A percentile compares a stretch with the other conserved stretches of the same genome.
These are phyloP conservation scores for Cordyceps javanica DNA, from an alignment of 2,329 filamentous ascomycete genomes.

Conservation along the genomic window DNA sequence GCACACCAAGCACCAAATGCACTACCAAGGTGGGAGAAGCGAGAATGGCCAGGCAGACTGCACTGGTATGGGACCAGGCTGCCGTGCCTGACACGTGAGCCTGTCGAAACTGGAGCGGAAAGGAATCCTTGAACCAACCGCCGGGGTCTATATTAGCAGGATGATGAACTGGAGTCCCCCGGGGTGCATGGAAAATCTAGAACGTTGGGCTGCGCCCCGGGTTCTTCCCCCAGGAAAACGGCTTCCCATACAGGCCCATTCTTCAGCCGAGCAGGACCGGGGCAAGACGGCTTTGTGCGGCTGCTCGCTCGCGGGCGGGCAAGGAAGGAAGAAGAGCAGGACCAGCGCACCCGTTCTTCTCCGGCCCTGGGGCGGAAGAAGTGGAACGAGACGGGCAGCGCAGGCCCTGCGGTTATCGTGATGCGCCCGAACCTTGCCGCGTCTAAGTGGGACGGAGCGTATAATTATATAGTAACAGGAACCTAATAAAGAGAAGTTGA, in stretches of 20 bases:
- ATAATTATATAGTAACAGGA: constrained; percentile 12
- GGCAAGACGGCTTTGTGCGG: constrained; percentile 7
- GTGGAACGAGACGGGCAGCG: constrained; percentile 7
- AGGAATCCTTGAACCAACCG: neutral
- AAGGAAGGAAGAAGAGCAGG: neutral
- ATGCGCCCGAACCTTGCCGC: constrained; percentile 13
- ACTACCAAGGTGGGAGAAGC: neutral
- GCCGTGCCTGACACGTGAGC: neutral
- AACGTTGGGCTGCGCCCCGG: neutral
- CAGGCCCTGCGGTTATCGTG: constrained; percentile 12
- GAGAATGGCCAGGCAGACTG: neutral
- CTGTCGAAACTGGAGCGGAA: neutral
- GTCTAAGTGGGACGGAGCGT: constrained; percentile 13
- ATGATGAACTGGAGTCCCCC: neutral
- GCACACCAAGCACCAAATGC: too few species aligned
- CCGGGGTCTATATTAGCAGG: neutral
- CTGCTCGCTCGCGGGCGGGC: neutral
- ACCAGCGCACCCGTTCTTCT: constrained; percentile 7
- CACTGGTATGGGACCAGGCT: neutral
- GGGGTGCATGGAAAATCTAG: neutral
- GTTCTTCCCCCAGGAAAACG: constrained; percentile 1
- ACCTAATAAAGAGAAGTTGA: neutral
- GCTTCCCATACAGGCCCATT: neutral
- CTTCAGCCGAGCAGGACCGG: constrained; percentile 6
- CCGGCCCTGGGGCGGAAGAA: constrained; percentile 6